Conservation (phyloP, 768 basidiomycete species). For the Kwoniella sp. region DNA sequence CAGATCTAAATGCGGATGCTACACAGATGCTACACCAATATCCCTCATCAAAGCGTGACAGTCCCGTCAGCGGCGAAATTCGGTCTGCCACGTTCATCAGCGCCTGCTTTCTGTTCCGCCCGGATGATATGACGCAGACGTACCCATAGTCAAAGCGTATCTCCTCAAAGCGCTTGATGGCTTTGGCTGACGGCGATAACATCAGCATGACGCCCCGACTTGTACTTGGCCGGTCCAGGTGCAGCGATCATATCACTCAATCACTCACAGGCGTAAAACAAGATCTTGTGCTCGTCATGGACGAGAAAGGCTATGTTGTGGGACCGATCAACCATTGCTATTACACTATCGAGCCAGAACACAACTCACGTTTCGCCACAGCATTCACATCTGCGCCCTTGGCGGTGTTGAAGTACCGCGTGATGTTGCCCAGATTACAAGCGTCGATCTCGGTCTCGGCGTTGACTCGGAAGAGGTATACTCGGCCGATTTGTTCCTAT, state of each 20-base stretch:
- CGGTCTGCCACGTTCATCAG: no score
- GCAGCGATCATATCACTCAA: no score
- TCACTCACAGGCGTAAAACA: constrained; percentile 8
- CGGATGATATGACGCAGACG: neutral
- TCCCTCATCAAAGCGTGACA: no score
- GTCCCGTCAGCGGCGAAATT: no score
- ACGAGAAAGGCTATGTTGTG: neutral
- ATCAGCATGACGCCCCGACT: no score
- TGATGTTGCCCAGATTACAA: constrained; percentile 7
- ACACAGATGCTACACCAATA: no score
- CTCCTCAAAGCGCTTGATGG: constrained; percentile 8
- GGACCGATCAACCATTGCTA: neutral
- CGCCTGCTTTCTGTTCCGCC: no score
- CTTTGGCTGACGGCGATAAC: no score
- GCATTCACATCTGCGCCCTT: constrained; percentile 4
- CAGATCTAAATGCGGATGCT: no score
- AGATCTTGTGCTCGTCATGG: neutral
- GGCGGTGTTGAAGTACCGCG: constrained; percentile 16
- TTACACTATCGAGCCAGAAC: neutral
- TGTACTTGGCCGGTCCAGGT: no score
- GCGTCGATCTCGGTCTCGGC: constrained; percentile 13
- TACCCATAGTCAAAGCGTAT: constrained; percentile 16
- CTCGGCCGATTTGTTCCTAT: constrained; percentile 11
- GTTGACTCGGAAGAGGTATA: constrained; percentile 9
- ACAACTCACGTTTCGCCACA: constrained; percentile 1